phyloP scores from a whole-genome alignment of 768 basidiomycete species.

The Lactifluus echinatus region DNA sequence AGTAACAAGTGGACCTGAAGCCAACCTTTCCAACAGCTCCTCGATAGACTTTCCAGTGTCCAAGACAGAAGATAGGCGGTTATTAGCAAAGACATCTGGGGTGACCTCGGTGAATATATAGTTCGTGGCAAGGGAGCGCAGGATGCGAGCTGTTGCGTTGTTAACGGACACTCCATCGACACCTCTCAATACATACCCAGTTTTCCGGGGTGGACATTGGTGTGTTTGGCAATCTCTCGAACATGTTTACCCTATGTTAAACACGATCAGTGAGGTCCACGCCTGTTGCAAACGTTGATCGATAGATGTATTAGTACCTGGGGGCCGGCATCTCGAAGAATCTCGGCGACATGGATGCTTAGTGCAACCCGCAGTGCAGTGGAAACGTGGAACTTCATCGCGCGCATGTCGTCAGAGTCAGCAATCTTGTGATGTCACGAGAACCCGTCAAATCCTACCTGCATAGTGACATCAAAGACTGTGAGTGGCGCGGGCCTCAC shows the following conservation, averaged over 20 bases:
- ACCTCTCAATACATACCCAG: slow-evolving; percentile 27
- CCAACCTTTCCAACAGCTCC: slow-evolving; percentile 16
- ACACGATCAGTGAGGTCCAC: background rate
- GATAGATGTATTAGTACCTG: background rate
- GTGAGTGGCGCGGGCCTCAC: background rate
- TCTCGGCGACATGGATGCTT: slow-evolving; percentile 10
- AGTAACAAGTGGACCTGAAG: background rate
- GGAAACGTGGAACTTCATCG: background rate
- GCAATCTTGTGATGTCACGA: too few species aligned
- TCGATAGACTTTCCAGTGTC: slow-evolving; percentile 23
- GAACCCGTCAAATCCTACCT: background rate
- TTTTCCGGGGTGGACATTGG: slow-evolving; percentile 27
- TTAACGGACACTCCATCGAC: background rate
- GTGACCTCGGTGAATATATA: slow-evolving; percentile 27
- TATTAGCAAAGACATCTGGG: slow-evolving; percentile 26
- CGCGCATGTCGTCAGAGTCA: background rate
- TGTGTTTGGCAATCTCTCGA: slow-evolving; percentile 30
- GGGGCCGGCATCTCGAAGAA: slow-evolving; percentile 15
- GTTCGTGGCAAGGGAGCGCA: slow-evolving; percentile 25
- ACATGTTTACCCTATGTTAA: slow-evolving; percentile 30
- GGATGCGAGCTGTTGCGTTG: slow-evolving; percentile 20
- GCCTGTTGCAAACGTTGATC: background rate
- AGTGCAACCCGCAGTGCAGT: background rate
- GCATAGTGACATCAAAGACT: background rate
- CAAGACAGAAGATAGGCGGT: slow-evolving; percentile 22